Percentiles rank a stretch among this genome's conserved stretches.
Conservation (phyloP, 2,329 filamentous ascomycete species). For the Metarhizium anisopliae region DNA sequence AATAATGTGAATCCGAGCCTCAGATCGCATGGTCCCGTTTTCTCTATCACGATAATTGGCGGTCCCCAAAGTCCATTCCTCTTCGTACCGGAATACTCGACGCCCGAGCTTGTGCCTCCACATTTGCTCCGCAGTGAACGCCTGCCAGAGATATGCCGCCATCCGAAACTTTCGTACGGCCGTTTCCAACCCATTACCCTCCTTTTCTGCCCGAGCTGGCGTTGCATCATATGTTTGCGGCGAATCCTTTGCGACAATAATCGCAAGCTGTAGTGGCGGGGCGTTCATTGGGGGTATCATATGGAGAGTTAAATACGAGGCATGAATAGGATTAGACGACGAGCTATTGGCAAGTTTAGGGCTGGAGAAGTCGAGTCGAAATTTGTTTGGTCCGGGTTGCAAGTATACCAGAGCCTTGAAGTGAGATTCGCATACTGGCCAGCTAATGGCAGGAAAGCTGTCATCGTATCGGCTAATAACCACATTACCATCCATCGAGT, state of each 20-base stretch:
- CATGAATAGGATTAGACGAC: slow-evolving; percentile 61
- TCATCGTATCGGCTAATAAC: slow-evolving; percentile 78
- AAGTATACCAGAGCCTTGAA: slow-evolving; percentile 90
- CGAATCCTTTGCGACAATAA: slow-evolving; percentile 82
- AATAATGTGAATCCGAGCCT: slow-evolving; percentile 84
- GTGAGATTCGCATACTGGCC: slow-evolving; percentile 82
- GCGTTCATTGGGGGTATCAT: slow-evolving; percentile 72
- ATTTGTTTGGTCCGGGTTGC: slow-evolving; percentile 79
- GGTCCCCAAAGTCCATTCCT: slow-evolving; percentile 85
- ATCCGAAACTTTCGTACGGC: slow-evolving; percentile 88
- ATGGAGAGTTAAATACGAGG: slow-evolving; percentile 72
- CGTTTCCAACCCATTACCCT: slow-evolving; percentile 72
- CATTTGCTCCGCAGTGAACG: slow-evolving; percentile 96
- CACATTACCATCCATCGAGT: slow-evolving; percentile 67
- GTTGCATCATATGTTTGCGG: slow-evolving; percentile 75
- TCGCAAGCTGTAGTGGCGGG: slow-evolving; percentile 82
- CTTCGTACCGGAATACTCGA: slow-evolving; percentile 82
- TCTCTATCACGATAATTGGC: slow-evolving; percentile 67
- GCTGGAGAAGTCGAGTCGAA: slow-evolving; percentile 81
- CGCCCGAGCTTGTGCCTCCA: slow-evolving; percentile 78
- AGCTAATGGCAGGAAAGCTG: slow-evolving; percentile 69
- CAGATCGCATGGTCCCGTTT: slow-evolving; percentile 69
- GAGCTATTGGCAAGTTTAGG: slow-evolving; percentile 67
- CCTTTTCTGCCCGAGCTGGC: slow-evolving; percentile 64
- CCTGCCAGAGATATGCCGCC: slow-evolving; percentile 94